Conservation (phyloP, 768 basidiomycete species). For the Mycena rosella region DNA sequence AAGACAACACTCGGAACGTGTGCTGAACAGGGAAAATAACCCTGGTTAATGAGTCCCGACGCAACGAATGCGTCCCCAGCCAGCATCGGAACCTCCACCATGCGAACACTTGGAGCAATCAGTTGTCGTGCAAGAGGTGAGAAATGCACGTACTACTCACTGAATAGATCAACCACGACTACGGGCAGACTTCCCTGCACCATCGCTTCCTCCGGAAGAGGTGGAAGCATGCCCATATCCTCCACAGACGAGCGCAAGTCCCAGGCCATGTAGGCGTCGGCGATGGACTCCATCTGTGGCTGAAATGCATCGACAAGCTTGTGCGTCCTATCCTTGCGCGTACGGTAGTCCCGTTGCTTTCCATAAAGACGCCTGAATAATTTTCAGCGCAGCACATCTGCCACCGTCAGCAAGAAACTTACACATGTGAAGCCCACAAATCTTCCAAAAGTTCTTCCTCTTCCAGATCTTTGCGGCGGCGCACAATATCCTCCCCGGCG, state of each 20-base stretch:
- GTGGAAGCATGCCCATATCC: neutral
- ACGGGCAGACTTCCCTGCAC: neutral
- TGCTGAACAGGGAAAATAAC: too few relatives aligned
- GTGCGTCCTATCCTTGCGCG: neutral
- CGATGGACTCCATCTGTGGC: conserved; percentile 3
- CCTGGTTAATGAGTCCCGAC: too few relatives aligned
- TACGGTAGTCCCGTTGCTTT: neutral
- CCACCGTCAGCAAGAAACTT: neutral
- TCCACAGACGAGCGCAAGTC: neutral
- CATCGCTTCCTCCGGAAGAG: neutral
- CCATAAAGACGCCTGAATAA: neutral
- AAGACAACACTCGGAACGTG: too few relatives aligned
- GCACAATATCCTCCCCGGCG: neutral
- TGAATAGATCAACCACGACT: conserved; percentile 14
- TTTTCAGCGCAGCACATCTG: too few relatives aligned
- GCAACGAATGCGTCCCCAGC: too few relatives aligned
- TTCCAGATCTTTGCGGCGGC: neutral
- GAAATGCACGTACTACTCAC: too few relatives aligned
- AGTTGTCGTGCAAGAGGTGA: too few relatives aligned
- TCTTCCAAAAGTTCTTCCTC: neutral
- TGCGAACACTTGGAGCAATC: too few relatives aligned
- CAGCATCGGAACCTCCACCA: too few relatives aligned
- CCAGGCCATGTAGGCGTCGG: neutral
- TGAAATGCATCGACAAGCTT: neutral
- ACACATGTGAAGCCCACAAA: neutral